A percentile compares a stretch with the other conserved stretches of the same genome.
Evolutionary conservation across 2,329 filamentous ascomycete genomes (phyloP).

Genomic region (Pseudogymnoascus pannorum): DNA sequence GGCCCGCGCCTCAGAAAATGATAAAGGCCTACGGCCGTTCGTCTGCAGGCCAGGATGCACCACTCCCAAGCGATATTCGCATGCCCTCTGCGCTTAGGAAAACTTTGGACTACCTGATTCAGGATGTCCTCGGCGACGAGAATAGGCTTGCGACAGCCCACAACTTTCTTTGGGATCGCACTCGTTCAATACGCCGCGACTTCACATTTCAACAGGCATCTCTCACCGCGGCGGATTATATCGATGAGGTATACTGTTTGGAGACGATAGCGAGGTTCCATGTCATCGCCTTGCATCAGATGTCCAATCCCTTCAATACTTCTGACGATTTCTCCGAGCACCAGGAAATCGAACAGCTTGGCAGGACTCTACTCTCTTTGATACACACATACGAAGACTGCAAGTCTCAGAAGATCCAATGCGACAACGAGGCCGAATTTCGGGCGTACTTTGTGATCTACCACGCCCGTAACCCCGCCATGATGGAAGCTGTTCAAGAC

Average conservation of each 20-base stretch:
- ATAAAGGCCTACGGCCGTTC: constrained; percentile 62
- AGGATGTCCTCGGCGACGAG: constrained; percentile 49
- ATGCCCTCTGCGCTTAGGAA: constrained; percentile 50
- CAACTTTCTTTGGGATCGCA: constrained; percentile 62
- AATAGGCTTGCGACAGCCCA: constrained; percentile 49
- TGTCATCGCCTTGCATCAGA: constrained; percentile 55
- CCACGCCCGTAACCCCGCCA: constrained; percentile 51
- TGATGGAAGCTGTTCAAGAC: constrained; percentile 45
- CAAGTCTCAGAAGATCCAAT: constrained; percentile 47
- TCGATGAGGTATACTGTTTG: constrained; percentile 53
- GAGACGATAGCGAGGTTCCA: constrained; percentile 63
- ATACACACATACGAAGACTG: constrained; percentile 62
- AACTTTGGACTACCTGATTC: constrained; percentile 57
- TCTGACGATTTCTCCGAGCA: constrained; percentile 57
- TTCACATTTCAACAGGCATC: constrained; percentile 58
- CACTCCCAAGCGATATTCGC: constrained; percentile 60
- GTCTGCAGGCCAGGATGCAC: constrained; percentile 60
- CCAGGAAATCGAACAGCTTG: constrained; percentile 61
- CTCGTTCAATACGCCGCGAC: constrained; percentile 59
- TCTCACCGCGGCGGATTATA: constrained; percentile 43
- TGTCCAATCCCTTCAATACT: constrained; percentile 49
- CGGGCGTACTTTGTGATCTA: constrained; percentile 58
- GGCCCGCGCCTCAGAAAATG: constrained; percentile 48
- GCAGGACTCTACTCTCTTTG: constrained; percentile 57
- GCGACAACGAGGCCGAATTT: constrained; percentile 59